These are phyloP conservation scores for Chenopodium quinoa DNA, from an alignment of 148 eudicot species.

Conservation along the genomic window DNA sequence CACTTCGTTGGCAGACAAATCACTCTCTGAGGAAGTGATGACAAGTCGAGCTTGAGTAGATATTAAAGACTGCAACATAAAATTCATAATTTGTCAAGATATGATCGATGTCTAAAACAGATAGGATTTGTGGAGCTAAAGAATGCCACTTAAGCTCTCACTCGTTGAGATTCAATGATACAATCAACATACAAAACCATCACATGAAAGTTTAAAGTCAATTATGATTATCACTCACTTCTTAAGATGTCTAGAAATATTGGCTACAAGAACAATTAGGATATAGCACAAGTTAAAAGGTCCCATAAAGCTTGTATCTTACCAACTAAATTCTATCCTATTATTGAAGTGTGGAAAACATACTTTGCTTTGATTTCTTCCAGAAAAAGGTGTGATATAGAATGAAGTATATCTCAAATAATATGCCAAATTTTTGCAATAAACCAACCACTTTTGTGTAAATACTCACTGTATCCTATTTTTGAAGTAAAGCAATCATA, in stretches of 20 bases:
- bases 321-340: too few species aligned
- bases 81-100: slow-evolving; percentile 12
- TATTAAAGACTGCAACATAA: slow-evolving; percentile 65
- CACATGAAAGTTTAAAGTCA: too few species aligned
- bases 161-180: not conserved
- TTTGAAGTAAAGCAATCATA: too few species aligned
- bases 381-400: too few species aligned
- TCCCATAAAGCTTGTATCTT: not conserved
- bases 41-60: slow-evolving; percentile 88
- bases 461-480: too few species aligned
- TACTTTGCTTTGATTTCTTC: too few species aligned
- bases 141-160: too few species aligned
- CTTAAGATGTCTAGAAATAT: not conserved
- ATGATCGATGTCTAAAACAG: not conserved
- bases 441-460: too few species aligned
- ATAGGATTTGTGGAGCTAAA: not conserved
- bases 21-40: slow-evolving; percentile 68
- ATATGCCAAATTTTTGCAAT: too few species aligned
- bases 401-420: too few species aligned
- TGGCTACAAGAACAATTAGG: not conserved
- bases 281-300: not conserved
- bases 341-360: too few species aligned
- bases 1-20: slow-evolving; percentile 43
- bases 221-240: not conserved
- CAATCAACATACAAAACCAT: too few species aligned